phyloP scores from a whole-genome alignment of 2,329 filamentous ascomycete genomes.

The Botrytis paeoniae region DNA sequence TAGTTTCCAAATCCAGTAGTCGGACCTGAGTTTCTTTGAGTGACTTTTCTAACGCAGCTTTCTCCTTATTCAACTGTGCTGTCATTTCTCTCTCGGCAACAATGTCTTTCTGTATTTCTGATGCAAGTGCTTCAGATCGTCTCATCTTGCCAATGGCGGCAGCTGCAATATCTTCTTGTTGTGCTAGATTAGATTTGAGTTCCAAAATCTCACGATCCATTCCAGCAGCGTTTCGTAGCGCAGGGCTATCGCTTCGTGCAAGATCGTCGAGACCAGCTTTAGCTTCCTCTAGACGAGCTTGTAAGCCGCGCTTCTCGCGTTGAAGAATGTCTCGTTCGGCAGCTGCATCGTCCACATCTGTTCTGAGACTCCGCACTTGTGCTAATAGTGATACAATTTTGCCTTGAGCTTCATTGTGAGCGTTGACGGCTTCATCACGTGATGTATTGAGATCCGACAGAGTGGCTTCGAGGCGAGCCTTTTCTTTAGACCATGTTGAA shows the following conservation, averaged over 20 bases:
- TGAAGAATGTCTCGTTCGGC: slow-evolving; percentile 80
- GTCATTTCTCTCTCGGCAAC: slow-evolving; percentile 79
- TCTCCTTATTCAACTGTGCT: slow-evolving; percentile 81
- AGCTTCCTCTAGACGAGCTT: slow-evolving; percentile 81
- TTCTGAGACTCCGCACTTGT: slow-evolving; percentile 80
- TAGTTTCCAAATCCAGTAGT: slow-evolving; percentile 91
- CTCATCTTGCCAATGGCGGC: slow-evolving; percentile 98
- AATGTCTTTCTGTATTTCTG: slow-evolving; percentile 92
- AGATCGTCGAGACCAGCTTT: slow-evolving; percentile 86
- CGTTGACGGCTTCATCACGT: slow-evolving; percentile 88
- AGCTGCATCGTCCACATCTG: slow-evolving; percentile 79
- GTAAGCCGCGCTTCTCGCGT: slow-evolving; percentile 87
- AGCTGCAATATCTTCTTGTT: slow-evolving; percentile 87
- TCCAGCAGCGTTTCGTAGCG: slow-evolving; percentile 83
- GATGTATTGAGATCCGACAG: slow-evolving; percentile 84
- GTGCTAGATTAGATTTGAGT: slow-evolving; percentile 81
- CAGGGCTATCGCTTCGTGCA: slow-evolving; percentile 77
- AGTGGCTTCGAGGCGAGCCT: slow-evolving; percentile 84
- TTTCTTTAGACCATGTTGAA: slow-evolving; percentile 98
- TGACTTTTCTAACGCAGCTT: slow-evolving; percentile 82
- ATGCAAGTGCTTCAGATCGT: slow-evolving; percentile 79
- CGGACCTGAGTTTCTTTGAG: slow-evolving; percentile 87
- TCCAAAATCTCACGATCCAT: slow-evolving; percentile 88
- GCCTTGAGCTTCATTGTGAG: slow-evolving; percentile 91
- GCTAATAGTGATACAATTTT: slow-evolving; percentile 89